Evolutionary conservation across 169 alveolate genomes (phyloP).

Genomic region (Blepharisma undulans): DNA sequence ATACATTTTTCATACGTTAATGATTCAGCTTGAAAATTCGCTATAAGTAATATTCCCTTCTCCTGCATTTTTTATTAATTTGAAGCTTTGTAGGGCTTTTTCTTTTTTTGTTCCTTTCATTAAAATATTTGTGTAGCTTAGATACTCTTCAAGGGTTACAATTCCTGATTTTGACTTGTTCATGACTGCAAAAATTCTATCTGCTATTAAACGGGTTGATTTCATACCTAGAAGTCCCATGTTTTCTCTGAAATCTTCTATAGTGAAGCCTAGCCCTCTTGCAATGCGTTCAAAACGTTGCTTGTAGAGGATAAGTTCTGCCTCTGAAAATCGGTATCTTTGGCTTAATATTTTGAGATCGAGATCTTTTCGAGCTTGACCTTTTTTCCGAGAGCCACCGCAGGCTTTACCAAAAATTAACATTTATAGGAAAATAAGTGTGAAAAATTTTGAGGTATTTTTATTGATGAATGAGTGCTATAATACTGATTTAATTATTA

Average conservation of each 20-base stretch:
- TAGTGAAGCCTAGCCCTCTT: constrained; percentile 1
- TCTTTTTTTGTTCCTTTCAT: constrained; percentile 64
- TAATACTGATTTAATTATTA: neutral
- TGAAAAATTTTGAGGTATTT: neutral
- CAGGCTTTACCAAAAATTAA: neutral
- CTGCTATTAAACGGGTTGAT: constrained; percentile 34
- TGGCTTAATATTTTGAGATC: neutral
- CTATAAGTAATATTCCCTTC: neutral
- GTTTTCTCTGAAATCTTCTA: constrained; percentile 14
- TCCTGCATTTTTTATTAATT: neutral
- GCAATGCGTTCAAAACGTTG: neutral
- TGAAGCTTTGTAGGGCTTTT: constrained; percentile 54
- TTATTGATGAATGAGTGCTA: neutral
- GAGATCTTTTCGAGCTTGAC: neutral
- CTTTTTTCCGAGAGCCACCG: neutral
- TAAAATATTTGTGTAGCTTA: constrained; percentile 59
- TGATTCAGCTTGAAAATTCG: neutral
- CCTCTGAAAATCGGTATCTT: neutral
- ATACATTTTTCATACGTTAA: constrained; percentile 28
- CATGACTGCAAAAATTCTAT: constrained; percentile 28
- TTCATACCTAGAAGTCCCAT: constrained; percentile 35
- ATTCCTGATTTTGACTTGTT: neutral
- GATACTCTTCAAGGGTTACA: constrained; percentile 55
- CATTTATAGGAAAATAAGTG: neutral
- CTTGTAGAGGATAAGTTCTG: neutral